These are phyloP conservation scores for Sporothrix dimorphospora DNA, from an alignment of 2,329 filamentous ascomycete species.

Conservation along the genomic window DNA sequence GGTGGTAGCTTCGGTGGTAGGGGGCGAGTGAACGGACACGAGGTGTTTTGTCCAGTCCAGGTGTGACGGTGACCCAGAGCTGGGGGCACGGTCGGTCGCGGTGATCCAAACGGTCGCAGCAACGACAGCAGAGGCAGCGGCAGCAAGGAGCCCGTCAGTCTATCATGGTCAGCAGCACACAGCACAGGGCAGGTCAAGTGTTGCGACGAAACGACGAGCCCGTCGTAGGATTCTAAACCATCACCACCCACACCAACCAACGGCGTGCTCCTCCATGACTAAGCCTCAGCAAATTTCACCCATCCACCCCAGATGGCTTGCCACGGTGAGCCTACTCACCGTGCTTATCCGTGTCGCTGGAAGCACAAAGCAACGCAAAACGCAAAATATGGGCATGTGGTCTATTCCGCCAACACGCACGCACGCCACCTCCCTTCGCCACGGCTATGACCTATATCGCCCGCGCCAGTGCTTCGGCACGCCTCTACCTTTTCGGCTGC, in stretches of 20 bases:
- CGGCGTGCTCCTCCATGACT: too few species aligned
- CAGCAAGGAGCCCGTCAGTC: not conserved
- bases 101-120: not conserved
- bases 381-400: not conserved
- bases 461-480: not conserved
- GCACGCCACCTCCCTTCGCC: not conserved
- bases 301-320: too few species aligned
- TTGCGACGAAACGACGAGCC: not conserved
- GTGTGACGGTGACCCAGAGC: not conserved
- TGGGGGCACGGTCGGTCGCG: not conserved
- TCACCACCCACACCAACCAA: not conserved
- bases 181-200: not conserved
- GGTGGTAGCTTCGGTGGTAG: not conserved
- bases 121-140: not conserved
- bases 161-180: constrained; percentile 2
- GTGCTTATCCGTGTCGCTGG: not conserved
- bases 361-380: not conserved
- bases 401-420: not conserved
- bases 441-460: not conserved
- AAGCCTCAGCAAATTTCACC: too few species aligned
- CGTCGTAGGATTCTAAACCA: too few species aligned
- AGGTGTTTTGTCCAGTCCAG: not conserved
- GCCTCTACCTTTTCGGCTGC: not conserved
- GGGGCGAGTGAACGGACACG: not conserved
- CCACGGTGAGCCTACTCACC: constrained; percentile 6